Percentiles rank a stretch among this genome's conserved stretches.
These are phyloP conservation scores for Wickerhamiella kurtzmanii DNA, from an alignment of 805 yeast species.

Conservation along the genomic window DNA sequence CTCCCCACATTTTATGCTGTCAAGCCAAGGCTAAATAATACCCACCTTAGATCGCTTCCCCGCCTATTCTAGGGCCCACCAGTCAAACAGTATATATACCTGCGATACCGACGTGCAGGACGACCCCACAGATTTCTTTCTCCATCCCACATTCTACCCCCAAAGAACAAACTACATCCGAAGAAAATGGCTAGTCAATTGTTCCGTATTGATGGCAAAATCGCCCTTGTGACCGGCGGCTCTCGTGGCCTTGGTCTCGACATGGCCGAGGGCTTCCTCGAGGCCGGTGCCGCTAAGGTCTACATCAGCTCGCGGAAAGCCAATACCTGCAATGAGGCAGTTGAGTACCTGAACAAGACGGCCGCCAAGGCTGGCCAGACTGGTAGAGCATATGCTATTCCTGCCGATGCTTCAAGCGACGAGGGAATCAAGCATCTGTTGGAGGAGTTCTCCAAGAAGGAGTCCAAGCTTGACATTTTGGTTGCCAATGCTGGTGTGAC, in stretches of 20 bases:
- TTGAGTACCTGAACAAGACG: slow-evolving; percentile 22
- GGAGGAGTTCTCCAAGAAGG: slow-evolving; percentile 29
- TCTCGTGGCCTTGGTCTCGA: slow-evolving; percentile 61
- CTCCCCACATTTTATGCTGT: too few relatives aligned
- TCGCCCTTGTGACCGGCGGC: slow-evolving; percentile 60
- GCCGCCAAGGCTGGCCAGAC: slow-evolving; percentile 20
- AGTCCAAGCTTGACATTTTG: slow-evolving; percentile 42
- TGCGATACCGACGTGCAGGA: too few relatives aligned
- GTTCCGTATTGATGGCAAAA: slow-evolving; percentile 41
- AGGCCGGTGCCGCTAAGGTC: slow-evolving; percentile 48
- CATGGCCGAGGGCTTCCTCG: slow-evolving; percentile 50
- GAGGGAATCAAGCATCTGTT: slow-evolving; percentile 36
- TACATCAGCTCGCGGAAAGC: slow-evolving; percentile 53
- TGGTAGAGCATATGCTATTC: slow-evolving; percentile 33
- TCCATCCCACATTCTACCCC: background rate
- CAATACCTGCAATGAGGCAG: slow-evolving; percentile 49
- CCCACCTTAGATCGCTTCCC: too few relatives aligned
- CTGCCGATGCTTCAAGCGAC: slow-evolving; percentile 43
- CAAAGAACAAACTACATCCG: too few relatives aligned
- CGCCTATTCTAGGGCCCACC: too few relatives aligned
- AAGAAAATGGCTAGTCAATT: slow-evolving; percentile 10
- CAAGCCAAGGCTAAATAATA: too few relatives aligned
- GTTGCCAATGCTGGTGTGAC: slow-evolving; percentile 71
- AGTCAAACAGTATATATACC: too few relatives aligned
- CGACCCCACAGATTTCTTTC: background rate